Evolutionary conservation across 805 yeast species (phyloP), one percentile per base, ranked within the genome.

Genomic region (Myxozyma melibiosi): DNA sequence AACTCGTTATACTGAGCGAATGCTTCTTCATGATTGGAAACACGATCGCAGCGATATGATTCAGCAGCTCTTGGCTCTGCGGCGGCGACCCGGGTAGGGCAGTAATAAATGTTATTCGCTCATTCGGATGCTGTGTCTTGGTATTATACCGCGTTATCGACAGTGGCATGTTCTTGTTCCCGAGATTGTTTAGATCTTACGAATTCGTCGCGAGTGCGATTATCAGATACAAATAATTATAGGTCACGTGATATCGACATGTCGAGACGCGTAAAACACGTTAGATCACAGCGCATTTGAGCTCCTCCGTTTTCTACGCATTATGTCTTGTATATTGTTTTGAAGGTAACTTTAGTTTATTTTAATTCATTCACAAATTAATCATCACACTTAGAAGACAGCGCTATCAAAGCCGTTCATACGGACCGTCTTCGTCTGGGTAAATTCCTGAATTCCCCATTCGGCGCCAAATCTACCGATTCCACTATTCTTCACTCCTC

Each of bases 391-490:
- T 34, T 24, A 45, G 14, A 45, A 5, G 14, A 3, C 8, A 18
- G 20, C 34, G 5, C 22, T 14, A 27, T 51, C 47, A 37, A 55
- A 57, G 14, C 57, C 61, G 27, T 53, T 27, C 16, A 58, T 46
- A 8, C 54, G 57, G 37, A 87, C 73, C 14, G 88, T 78, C 74
- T 88, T 88, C 60, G 85, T 70, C 22, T 80, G 79, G 7, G 82
- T 74, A 72, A 86, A 87, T 71, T 88, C 94, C 54, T 86, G 89
- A 50, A 86, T 69, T 38, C 94, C 94, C 69, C 82, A 84, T 67
- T 80, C 79, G 24, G 90, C 84, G 55, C 90, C 91, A 73, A 86
- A 91, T 71, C 90, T 81, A 52, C 94, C 92, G 65, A 84, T 85
- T 0, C 92, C 95, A 35, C 88, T 83, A 71, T 85, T 82, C 67